Conservation (phyloP, 139 green algal genomes). For the Yamagishiella unicocca region DNA sequence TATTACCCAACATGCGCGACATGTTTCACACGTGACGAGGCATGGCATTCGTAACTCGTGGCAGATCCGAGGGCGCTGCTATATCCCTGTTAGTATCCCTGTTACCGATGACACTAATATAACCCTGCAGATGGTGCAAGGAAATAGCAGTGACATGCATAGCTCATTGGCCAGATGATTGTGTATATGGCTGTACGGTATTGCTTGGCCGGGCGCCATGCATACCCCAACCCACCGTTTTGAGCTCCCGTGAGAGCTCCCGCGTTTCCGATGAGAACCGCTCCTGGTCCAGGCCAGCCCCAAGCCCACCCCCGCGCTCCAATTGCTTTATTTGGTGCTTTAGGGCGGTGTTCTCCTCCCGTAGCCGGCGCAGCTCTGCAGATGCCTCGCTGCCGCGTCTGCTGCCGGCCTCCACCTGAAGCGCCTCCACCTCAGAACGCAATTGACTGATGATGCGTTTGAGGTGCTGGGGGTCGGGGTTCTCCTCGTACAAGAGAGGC, state of each 20-base stretch:
- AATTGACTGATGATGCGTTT: conserved; percentile 72
- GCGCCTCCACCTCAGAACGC: conserved; percentile 59
- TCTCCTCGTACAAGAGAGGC: conserved; percentile 83
- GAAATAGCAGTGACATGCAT: no score
- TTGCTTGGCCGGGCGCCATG: no score
- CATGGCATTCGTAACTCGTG: no score
- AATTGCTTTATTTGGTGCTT: conserved; percentile 63
- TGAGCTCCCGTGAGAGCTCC: conserved; percentile 66
- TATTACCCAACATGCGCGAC: no score
- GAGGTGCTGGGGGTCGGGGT: conserved; percentile 76
- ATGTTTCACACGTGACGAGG: no score
- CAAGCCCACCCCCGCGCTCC: conserved; percentile 6
- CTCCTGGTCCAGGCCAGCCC: neutral
- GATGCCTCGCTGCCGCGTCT: conserved; percentile 11
- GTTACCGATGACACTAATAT: no score
- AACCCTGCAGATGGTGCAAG: no score
- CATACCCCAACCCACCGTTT: conserved; percentile 40
- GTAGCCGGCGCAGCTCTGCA: conserved; percentile 66
- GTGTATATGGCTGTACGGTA: no score
- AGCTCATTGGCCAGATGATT: no score
- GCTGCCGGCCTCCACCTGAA: conserved; percentile 49
- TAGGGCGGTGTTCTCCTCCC: conserved; percentile 76
- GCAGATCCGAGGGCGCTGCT: no score
- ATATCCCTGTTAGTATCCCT: no score
- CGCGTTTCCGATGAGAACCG: conserved; percentile 46